phyloP scores from a whole-genome alignment of 768 basidiomycete genomes.

The Phanerochaete sordida region DNA sequence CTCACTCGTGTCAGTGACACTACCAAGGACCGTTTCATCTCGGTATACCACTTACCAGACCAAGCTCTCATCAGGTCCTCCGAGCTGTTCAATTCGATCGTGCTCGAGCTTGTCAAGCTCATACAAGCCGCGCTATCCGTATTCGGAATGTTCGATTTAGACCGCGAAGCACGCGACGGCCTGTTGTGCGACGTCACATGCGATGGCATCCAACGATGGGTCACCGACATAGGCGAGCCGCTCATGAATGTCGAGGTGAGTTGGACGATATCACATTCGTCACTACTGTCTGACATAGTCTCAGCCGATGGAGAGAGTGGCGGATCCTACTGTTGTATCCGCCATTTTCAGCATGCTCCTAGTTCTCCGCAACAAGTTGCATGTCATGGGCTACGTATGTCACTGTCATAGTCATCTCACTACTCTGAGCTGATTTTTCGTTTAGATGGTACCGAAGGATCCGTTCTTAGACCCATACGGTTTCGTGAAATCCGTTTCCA shows the following conservation, averaged over 20 bases:
- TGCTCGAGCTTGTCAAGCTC: constrained; percentile 74
- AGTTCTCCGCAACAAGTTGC: constrained; percentile 65
- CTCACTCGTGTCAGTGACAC: constrained; percentile 48
- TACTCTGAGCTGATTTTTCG: background rate
- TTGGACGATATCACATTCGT: background rate
- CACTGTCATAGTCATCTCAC: background rate
- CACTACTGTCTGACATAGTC: background rate
- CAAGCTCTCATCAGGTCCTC: constrained; percentile 23
- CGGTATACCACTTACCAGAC: constrained; percentile 61
- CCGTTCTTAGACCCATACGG: constrained; percentile 69
- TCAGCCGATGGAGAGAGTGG: constrained; percentile 68
- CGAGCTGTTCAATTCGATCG: constrained; percentile 56
- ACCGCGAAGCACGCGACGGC: constrained; percentile 46
- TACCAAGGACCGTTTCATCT: constrained; percentile 77
- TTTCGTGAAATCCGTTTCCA: constrained; percentile 48
- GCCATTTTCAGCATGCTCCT: constrained; percentile 69
- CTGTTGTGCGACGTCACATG: constrained; percentile 77
- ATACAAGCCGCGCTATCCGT: constrained; percentile 68
- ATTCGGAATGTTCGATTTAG: constrained; percentile 59
- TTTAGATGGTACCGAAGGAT: constrained; percentile 59
- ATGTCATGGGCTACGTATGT: constrained; percentile 42
- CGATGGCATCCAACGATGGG: constrained; percentile 68
- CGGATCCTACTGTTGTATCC: constrained; percentile 69
- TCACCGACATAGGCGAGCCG: constrained; percentile 58
- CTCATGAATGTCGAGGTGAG: constrained; percentile 58